Evolutionary conservation across 495 filamentous ascomycete genomes (phyloP), one percentile per base, ranked within the genome.

Genomic region (Peziza echinospora): DNA sequence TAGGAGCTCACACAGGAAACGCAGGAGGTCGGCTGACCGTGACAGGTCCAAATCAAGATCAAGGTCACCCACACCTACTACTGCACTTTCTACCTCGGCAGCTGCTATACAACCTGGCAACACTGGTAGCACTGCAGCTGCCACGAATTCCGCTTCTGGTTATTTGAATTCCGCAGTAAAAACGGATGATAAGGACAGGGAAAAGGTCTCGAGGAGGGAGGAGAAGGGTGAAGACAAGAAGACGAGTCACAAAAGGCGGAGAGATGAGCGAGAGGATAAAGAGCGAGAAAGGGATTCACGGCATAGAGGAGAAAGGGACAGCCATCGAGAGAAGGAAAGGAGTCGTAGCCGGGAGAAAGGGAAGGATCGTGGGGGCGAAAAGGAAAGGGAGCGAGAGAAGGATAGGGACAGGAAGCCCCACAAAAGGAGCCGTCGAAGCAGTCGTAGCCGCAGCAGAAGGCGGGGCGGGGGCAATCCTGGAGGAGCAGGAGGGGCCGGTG

Each of bases 321-420:
- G n/a, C n/a, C n/a, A n/a, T 37, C 13, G 30, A 37, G 30, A 37
- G 11, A 47, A 30, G 30, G 28, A 11, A 21, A 41, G 26, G 17
- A 47, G 6, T 23, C 13, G 21, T 21, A 41, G 45, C 16, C 7
- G 48, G 21, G 48, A 24, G 13, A 37, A 17, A 17, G 30, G 13
- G 2, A 37, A 37, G 30, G 30, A 6, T 17, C 30, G 19, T 17
- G 19, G 19, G 30, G 30, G 19, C 19, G 44, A 23, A 46, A 49
- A 19, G 46, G 21, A 7, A 28, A 30, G 24, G 45, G 48, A 47
- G 53, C 55, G 34, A 56, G 48, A 43, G 50, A 49, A 19, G 49
- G 44, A 26, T 44, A 44, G 21, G 26, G 26, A 40, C 48, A 53
- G 19, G 25, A 21, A 13, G 53, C 50, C 11, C n/a, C n/a, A 37